A percentile compares a stretch with the other conserved stretches of the same genome.
Evolutionary conservation across 2,329 filamentous ascomycete species (phyloP).

Genomic region (Corynespora cassiicola): DNA sequence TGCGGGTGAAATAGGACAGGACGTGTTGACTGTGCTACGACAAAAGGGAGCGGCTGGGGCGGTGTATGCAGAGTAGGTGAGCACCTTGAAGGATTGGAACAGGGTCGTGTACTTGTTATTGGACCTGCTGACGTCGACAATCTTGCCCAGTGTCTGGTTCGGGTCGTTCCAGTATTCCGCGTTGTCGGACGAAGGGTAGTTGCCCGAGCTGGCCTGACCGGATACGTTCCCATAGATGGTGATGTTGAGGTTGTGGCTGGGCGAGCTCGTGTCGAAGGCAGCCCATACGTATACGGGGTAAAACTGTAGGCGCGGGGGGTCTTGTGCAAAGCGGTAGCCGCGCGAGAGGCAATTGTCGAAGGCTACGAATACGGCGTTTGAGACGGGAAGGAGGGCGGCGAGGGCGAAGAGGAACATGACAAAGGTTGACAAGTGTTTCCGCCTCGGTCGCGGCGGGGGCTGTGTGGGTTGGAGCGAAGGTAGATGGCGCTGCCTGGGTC

Average conservation of each 20-base stretch:
- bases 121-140: constrained; percentile 66
- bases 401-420: constrained; percentile 31
- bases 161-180: constrained; percentile 67
- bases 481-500: constrained; percentile 23
- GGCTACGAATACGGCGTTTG: constrained; percentile 65
- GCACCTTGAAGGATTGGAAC: constrained; percentile 72
- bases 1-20: constrained; percentile 77
- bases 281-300: constrained; percentile 77
- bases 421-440: constrained; percentile 32
- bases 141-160: constrained; percentile 75
- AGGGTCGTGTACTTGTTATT: constrained; percentile 75
- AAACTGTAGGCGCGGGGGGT: constrained; percentile 76
- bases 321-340: constrained; percentile 62
- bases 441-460: constrained; percentile 37
- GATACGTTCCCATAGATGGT: constrained; percentile 92
- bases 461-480: constrained; percentile 35
- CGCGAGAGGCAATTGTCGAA: constrained; percentile 83
- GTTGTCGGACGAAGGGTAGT: constrained; percentile 66
- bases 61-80: constrained; percentile 76
- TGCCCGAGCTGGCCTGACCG: constrained; percentile 66
- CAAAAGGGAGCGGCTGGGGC: constrained; percentile 68
- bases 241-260: constrained; percentile 72
- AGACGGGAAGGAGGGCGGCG: constrained; percentile 29
- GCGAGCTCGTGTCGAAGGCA: constrained; percentile 68
- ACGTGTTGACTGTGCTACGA: constrained; percentile 60